Evolutionary conservation across 2,329 filamentous ascomycete species (phyloP).

Genomic region (Capronia epimyces): DNA sequence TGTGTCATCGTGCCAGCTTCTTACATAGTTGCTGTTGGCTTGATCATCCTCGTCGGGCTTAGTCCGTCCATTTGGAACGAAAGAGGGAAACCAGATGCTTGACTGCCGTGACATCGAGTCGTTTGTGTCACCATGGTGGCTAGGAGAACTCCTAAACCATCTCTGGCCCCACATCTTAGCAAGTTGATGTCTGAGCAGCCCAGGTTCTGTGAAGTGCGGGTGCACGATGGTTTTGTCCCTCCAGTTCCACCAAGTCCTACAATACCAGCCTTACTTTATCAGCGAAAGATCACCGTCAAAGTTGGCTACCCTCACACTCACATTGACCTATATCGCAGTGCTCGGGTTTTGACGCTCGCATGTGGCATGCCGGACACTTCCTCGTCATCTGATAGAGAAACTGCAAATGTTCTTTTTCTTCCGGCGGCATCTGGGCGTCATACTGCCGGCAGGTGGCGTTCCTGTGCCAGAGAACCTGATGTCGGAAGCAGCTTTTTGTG

Average conservation of each 20-base stretch:
- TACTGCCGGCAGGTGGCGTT: slow-evolving; percentile 21
- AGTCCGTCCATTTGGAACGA: no score
- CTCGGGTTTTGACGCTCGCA: not conserved
- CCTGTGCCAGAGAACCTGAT: slow-evolving; percentile 23
- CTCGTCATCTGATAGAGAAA: not conserved
- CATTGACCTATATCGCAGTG: not conserved
- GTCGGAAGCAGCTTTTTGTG: slow-evolving; percentile 17
- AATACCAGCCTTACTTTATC: not conserved
- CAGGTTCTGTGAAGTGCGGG: not conserved
- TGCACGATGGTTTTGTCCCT: not conserved
- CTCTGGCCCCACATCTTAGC: not conserved
- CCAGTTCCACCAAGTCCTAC: not conserved
- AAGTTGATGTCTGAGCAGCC: not conserved
- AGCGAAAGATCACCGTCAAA: not conserved
- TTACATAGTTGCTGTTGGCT: not conserved
- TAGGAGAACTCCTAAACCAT: no score
- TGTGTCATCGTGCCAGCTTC: not conserved
- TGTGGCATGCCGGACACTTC: not conserved
- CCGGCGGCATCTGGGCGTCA: slow-evolving; percentile 3
- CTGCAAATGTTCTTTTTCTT: not conserved
- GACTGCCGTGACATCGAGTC: not conserved
- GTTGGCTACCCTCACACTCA: not conserved
- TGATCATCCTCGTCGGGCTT: no score
- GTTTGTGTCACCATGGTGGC: no score
- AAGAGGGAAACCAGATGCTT: not conserved